Conservation (phyloP, 441 rosid species). For the Euphorbia neoarborescens region DNA sequence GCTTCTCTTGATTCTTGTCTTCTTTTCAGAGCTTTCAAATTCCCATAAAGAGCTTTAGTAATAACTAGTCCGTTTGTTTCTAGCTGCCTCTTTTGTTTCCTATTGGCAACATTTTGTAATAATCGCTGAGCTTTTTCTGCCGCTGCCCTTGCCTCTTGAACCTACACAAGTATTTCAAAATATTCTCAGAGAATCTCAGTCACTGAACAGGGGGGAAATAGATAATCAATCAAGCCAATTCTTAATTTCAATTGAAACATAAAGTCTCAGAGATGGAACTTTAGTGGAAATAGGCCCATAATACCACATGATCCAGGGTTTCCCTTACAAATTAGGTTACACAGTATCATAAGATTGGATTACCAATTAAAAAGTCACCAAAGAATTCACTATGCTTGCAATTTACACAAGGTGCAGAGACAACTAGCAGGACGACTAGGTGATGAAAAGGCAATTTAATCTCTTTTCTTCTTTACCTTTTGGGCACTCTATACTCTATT, state of each 20-base stretch:
- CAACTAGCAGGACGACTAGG: not conserved
- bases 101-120: constrained; percentile 65
- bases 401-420: not conserved
- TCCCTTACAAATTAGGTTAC: not conserved
- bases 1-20: constrained; percentile 30
- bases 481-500: not conserved
- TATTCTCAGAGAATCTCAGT: constrained; percentile 8
- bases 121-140: constrained; percentile 80
- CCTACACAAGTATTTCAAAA: constrained; percentile 37
- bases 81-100: constrained; percentile 65
- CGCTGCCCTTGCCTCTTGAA: constrained; percentile 53
- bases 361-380: not conserved
- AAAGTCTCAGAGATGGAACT: not conserved
- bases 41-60: constrained; percentile 68
- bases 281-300: not conserved
- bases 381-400: not conserved
- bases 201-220: not conserved
- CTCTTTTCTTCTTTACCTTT: not conserved
- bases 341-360: not conserved
- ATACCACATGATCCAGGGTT: not conserved
- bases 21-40: constrained; percentile 47
- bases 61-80: constrained; percentile 72
- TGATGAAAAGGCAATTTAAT: not conserved
- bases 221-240: not conserved
- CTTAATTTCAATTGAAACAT: not conserved